These are phyloP conservation scores for Alternaria brassicicola DNA, from an alignment of 2,329 filamentous ascomycete genomes.

Conservation along the genomic window DNA sequence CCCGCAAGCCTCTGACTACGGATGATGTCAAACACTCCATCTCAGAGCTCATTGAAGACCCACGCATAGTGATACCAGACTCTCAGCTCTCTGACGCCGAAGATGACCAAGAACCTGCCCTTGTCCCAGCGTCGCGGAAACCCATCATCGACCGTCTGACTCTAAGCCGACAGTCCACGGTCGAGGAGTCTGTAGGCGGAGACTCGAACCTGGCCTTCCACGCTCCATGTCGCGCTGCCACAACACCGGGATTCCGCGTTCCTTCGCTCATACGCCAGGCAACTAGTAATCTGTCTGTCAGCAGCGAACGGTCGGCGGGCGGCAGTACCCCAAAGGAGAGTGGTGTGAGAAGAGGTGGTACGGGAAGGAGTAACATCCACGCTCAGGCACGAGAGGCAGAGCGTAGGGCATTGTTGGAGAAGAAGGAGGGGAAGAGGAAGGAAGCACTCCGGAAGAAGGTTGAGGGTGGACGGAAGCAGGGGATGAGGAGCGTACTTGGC, in stretches of 20 bases:
- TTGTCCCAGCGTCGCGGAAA: conserved; percentile 48
- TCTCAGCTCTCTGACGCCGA: conserved; percentile 53
- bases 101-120: conserved; percentile 35
- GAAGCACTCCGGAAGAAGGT: conserved; percentile 56
- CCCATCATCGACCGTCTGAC: conserved; percentile 74
- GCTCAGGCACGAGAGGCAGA: conserved; percentile 65
- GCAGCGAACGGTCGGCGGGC: conserved; percentile 44
- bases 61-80: conserved; percentile 61
- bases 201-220: conserved; percentile 62
- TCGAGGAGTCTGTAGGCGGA: conserved; percentile 32
- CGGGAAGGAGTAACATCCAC: conserved; percentile 66
- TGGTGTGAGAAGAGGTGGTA: conserved; percentile 56
- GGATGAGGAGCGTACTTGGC: conserved; percentile 43
- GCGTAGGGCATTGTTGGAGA: conserved; percentile 58
- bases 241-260: conserved; percentile 62
- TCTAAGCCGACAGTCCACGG: conserved; percentile 62
- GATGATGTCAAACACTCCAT: conserved; percentile 83
- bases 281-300: conserved; percentile 61
- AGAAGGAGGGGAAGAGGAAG: conserved; percentile 58
- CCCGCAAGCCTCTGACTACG: conserved; percentile 71
- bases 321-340: conserved; percentile 33
- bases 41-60: conserved; percentile 78
- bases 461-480: conserved; percentile 29
- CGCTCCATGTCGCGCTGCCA: conserved; percentile 49
- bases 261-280: conserved; percentile 75